Evolutionary conservation across 1,284 basidiomycete genomes (phyloP).

Genomic region (Sanghuangporus weigelae): DNA sequence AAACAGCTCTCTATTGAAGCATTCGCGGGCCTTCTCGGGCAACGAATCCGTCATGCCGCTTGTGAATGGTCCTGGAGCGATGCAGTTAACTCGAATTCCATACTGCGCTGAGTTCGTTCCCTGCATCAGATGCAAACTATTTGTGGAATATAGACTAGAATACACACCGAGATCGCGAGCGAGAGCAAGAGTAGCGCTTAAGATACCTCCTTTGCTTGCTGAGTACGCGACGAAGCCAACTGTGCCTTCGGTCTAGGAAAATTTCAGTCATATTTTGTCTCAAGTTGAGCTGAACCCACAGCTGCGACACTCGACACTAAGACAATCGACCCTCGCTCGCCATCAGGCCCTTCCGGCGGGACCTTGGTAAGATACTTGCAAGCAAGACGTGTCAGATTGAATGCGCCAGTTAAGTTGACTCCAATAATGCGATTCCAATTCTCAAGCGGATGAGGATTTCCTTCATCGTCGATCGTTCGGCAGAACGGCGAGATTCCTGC

Average conservation of each 20-base stretch:
- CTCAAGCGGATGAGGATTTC: conserved; percentile 42
- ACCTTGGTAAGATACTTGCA: conserved; percentile 44
- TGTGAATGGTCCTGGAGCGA: conserved; percentile 47
- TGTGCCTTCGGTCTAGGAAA: conserved; percentile 39
- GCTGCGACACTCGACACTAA: conserved; percentile 52
- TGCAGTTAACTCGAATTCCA: conserved; percentile 46
- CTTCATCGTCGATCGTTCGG: conserved; percentile 38
- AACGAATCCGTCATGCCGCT: conserved; percentile 43
- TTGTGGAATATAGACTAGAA: not conserved
- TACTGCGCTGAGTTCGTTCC: conserved; percentile 29
- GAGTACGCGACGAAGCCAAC: conserved; percentile 48
- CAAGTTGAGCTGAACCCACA: conserved; percentile 31
- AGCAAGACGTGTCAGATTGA: conserved; percentile 48
- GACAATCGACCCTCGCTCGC: conserved; percentile 49
- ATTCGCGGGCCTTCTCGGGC: conserved; percentile 20
- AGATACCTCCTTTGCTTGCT: conserved; percentile 48
- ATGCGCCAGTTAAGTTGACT: conserved; percentile 49
- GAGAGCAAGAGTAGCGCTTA: conserved; percentile 50
- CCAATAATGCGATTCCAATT: conserved; percentile 45
- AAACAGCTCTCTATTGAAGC: conserved; percentile 34
- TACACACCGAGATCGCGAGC: conserved; percentile 39
- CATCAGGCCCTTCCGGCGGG: conserved; percentile 41
- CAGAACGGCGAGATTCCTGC: conserved; percentile 41
- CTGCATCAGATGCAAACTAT: not conserved
- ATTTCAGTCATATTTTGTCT: not conserved